phyloP scores from a whole-genome alignment of 805 yeast genomes.

The Torulaspora franciscae region DNA sequence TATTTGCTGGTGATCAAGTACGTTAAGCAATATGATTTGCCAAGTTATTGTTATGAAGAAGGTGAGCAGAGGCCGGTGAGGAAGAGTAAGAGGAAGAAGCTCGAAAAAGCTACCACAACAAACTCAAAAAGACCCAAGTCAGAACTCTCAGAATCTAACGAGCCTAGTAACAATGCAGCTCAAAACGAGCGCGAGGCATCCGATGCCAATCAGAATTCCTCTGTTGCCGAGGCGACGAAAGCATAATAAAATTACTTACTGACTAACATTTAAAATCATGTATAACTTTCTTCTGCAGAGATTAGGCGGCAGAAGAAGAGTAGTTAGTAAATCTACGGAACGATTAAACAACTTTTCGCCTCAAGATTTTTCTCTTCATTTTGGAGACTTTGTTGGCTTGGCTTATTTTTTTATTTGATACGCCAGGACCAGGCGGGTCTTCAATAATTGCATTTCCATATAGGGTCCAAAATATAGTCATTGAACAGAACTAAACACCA shows the following conservation, averaged over 20 bases:
- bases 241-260: conserved; percentile 7
- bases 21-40: conserved; percentile 74
- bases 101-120: conserved; percentile 17
- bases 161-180: background rate
- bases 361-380: background rate
- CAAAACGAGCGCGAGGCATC: conserved; percentile 2
- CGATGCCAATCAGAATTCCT: conserved; percentile 7
- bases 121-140: conserved; percentile 36
- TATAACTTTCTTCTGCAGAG: no score
- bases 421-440: no score
- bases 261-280: background rate
- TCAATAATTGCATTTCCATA: no score
- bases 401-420: no score
- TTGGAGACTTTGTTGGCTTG: no score
- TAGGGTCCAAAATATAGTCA: no score
- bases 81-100: conserved; percentile 49
- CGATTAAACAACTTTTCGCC: no score
- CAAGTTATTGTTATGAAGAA: conserved; percentile 74
- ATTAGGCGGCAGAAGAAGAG: no score
- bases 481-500: no score
- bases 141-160: conserved; percentile 11
- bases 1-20: conserved; percentile 60
- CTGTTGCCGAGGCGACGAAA: conserved; percentile 14
- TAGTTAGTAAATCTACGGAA: no score
- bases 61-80: conserved; percentile 74